A percentile compares a stretch with the other conserved stretches of the same genome.
Evolutionary conservation across 805 yeast genomes (phyloP).

Genomic region (Yarrowia porcina): DNA sequence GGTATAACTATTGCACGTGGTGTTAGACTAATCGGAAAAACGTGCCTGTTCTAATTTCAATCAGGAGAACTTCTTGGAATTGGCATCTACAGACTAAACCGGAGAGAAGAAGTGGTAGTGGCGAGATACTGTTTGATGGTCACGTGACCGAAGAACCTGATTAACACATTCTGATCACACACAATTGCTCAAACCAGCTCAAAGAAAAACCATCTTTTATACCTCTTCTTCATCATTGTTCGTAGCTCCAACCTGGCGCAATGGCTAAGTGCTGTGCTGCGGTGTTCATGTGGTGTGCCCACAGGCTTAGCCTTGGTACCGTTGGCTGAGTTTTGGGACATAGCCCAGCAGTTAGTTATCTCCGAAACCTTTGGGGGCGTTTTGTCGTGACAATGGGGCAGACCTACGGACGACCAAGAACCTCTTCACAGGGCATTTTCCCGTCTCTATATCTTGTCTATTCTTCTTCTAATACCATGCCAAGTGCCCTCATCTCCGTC

Average conservation of each 20-base stretch:
- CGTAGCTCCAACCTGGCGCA: no score
- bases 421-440: background rate
- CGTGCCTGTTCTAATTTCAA: background rate
- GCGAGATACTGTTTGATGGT: background rate
- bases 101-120: background rate
- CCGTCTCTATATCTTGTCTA: background rate
- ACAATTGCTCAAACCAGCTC: background rate
- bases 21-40: background rate
- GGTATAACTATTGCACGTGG: no score
- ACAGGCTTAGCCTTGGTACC: background rate
- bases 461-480: background rate
- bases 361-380: background rate
- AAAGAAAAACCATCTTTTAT: no score
- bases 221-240: no score
- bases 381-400: background rate
- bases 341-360: slow-evolving; percentile 8
- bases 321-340: slow-evolving; percentile 12
- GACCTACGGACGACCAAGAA: background rate
- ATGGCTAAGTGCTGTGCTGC: background rate
- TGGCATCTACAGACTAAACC: background rate
- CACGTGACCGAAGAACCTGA: background rate
- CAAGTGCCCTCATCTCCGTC: background rate
- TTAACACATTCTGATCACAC: background rate
- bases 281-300: background rate
- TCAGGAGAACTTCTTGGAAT: background rate